A percentile compares a stretch with the other conserved stretches of the same genome.
phyloP scores from a whole-genome alignment of 179 eudicot genomes.

The Silene vulgaris region DNA sequence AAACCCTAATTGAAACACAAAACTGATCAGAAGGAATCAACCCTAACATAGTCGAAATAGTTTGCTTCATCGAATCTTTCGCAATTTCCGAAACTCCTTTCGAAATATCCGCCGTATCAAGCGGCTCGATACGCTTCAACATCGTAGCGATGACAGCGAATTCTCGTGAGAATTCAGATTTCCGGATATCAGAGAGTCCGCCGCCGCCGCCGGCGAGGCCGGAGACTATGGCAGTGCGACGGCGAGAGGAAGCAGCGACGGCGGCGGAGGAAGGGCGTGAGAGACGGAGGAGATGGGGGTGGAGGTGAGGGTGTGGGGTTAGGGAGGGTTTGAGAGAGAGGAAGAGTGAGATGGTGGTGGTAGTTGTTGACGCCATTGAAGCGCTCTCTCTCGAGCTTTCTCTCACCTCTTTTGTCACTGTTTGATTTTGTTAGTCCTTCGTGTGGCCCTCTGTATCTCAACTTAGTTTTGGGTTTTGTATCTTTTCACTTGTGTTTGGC shows the following conservation, averaged over 20 bases:
- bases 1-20: slow-evolving; percentile 59
- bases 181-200: slow-evolving; percentile 61
- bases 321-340: slow-evolving; percentile 31
- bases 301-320: slow-evolving; percentile 15
- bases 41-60: slow-evolving; percentile 79
- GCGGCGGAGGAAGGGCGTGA: slow-evolving; percentile 24
- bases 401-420: slow-evolving; percentile 13
- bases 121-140: slow-evolving; percentile 67
- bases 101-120: slow-evolving; percentile 58
- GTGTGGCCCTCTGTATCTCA: slow-evolving; percentile 25
- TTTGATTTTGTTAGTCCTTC: neutral
- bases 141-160: slow-evolving; percentile 71
- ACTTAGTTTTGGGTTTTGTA: neutral
- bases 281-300: neutral
- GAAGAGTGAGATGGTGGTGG: slow-evolving; percentile 27
- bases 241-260: slow-evolving; percentile 30
- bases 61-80: slow-evolving; percentile 84
- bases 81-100: slow-evolving; percentile 67
- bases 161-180: slow-evolving; percentile 58
- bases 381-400: slow-evolving; percentile 13
- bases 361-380: slow-evolving; percentile 30
- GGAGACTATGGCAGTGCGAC: slow-evolving; percentile 18
- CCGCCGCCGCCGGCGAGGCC: slow-evolving; percentile 66
- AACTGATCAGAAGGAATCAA: slow-evolving; percentile 83
- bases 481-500: neutral